phyloP scores from a whole-genome alignment of 2,329 filamentous ascomycete genomes.

The Alternaria panax region DNA sequence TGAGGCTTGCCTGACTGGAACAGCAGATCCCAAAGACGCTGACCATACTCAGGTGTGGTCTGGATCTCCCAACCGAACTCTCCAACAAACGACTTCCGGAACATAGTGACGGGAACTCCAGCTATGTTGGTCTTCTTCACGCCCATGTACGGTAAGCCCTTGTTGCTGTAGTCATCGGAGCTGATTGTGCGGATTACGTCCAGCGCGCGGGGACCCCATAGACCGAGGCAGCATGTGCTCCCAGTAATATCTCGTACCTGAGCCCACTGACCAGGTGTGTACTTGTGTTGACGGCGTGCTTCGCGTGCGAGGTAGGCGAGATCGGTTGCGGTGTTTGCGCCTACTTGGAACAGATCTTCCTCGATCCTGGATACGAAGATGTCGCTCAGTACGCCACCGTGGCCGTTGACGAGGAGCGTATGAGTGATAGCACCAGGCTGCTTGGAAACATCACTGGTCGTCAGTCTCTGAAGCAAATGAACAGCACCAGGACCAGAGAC shows the following conservation, averaged over 20 bases:
- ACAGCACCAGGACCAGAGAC: conserved; percentile 65
- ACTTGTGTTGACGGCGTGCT: conserved; percentile 58
- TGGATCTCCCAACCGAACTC: conserved; percentile 70
- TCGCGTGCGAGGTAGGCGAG: conserved; percentile 62
- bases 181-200: conserved; percentile 60
- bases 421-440: conserved; percentile 62
- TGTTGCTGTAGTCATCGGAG: conserved; percentile 56
- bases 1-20: conserved; percentile 62
- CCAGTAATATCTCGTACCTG: conserved; percentile 67
- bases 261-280: conserved; percentile 53
- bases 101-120: conserved; percentile 64
- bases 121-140: conserved; percentile 59
- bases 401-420: conserved; percentile 62
- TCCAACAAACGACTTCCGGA: conserved; percentile 67
- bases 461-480: conserved; percentile 62
- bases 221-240: conserved; percentile 66
- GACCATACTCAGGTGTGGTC: conserved; percentile 65
- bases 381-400: conserved; percentile 65
- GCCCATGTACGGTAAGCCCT: conserved; percentile 59
- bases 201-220: conserved; percentile 66
- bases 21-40: conserved; percentile 65
- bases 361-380: conserved; percentile 63
- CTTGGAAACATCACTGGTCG: conserved; percentile 59
- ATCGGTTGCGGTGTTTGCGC: conserved; percentile 64
- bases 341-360: conserved; percentile 61